These are phyloP conservation scores for Podaxis mareebaensis DNA, from an alignment of 768 basidiomycete species.

Conservation along the genomic window DNA sequence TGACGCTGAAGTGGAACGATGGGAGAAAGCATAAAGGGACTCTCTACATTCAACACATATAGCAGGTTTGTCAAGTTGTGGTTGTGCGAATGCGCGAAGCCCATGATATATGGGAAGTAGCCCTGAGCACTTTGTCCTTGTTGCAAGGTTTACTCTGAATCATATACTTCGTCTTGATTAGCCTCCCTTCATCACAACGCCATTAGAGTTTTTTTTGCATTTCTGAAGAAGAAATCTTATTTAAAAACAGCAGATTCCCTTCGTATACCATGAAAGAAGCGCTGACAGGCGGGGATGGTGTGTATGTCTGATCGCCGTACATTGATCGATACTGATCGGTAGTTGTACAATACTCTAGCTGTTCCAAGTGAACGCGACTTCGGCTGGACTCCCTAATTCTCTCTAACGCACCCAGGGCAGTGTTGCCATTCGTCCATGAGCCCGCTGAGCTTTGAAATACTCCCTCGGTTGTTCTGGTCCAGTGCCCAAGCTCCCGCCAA, in stretches of 20 bases:
- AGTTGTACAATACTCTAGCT: neutral
- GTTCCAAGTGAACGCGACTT: neutral
- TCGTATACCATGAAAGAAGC: neutral
- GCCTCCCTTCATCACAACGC: neutral
- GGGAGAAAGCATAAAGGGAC: conserved; percentile 40
- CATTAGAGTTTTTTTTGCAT: neutral
- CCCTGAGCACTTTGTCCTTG: neutral
- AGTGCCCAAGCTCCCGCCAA: neutral
- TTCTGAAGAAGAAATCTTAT: neutral
- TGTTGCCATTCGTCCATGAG: neutral
- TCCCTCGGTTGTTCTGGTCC: neutral
- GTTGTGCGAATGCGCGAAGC: neutral
- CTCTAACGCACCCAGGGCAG: neutral
- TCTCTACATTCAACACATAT: neutral
- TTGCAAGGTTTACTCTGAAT: neutral
- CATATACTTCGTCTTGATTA: neutral
- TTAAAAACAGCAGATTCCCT: neutral
- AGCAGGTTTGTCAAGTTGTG: neutral
- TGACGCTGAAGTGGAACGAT: conserved; percentile 72
- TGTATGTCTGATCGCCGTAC: neutral
- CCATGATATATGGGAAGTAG: neutral
- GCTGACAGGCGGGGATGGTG: neutral
- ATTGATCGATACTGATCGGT: neutral
- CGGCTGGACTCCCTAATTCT: neutral
- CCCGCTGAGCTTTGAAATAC: neutral